phyloP scores from a whole-genome alignment of 257 asterid species.

The Solanum appendiculatum region DNA sequence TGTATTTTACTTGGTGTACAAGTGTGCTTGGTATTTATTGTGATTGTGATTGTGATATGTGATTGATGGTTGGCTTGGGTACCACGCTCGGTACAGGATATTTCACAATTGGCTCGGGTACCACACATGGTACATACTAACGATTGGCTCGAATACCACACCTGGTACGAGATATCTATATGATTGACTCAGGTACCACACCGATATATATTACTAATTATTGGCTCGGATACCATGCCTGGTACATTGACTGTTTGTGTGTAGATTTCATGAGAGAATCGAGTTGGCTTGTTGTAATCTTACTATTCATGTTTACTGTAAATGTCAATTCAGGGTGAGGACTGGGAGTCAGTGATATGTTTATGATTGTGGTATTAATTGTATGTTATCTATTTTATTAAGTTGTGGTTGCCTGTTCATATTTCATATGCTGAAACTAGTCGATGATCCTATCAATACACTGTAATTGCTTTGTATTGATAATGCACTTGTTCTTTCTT shows the following conservation, averaged over 20 bases:
- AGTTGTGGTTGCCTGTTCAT: neutral
- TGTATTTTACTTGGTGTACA: neutral
- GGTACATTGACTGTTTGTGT: neutral
- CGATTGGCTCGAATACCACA: neutral
- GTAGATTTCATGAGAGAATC: neutral
- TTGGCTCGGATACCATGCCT: neutral
- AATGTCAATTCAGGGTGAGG: neutral
- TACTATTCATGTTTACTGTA: too few relatives aligned
- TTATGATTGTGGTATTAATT: neutral
- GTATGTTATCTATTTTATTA: too few relatives aligned
- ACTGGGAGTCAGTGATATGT: neutral
- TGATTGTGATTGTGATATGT: too few relatives aligned
- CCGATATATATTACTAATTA: neutral
- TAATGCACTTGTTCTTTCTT: neutral
- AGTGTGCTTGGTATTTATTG: too few relatives aligned
- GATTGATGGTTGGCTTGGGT: neutral
- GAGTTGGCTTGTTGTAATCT: neutral
- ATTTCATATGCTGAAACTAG: neutral
- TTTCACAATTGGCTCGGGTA: neutral
- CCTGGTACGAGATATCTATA: too few relatives aligned
- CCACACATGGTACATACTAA: neutral
- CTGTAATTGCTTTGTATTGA: too few relatives aligned
- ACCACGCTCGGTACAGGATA: neutral
- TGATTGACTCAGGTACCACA: neutral
- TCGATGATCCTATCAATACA: neutral